phyloP scores from a whole-genome alignment of 768 basidiomycete genomes.

The Cystobasidiopsis lactophilus region DNA sequence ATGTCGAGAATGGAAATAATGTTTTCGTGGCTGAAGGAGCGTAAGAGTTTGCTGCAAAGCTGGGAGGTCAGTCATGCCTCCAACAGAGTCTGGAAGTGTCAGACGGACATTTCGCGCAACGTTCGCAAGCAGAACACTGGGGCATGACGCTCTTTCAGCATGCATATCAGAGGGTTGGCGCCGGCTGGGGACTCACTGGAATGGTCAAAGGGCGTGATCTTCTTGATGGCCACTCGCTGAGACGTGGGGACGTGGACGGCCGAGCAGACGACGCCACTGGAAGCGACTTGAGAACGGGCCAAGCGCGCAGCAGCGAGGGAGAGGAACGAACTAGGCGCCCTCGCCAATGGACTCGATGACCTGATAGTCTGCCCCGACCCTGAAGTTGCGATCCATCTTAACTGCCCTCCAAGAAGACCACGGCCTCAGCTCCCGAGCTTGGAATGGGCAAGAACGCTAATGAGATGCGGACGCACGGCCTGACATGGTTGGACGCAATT shows the following conservation, averaged over 20 bases:
- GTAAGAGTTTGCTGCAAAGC: conserved; percentile 34
- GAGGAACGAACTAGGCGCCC: conserved; percentile 49
- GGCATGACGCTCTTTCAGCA: not conserved
- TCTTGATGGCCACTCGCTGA: conserved; percentile 90
- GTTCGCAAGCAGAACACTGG: conserved; percentile 60
- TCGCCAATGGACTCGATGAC: conserved; percentile 23
- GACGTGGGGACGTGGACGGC: conserved; percentile 67
- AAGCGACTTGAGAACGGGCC: not conserved
- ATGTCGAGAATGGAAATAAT: conserved; percentile 81
- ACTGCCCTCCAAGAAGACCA: not conserved
- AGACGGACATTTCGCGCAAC: conserved; percentile 45
- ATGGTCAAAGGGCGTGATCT: conserved; percentile 85
- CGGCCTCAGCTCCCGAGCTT: too few relatives aligned
- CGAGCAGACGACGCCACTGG: conserved; percentile 28
- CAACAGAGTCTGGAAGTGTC: too few relatives aligned
- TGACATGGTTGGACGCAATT: not conserved
- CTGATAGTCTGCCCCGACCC: conserved; percentile 20
- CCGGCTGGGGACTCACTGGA: conserved; percentile 28
- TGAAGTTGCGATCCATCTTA: conserved; percentile 20
- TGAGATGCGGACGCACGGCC: not conserved
- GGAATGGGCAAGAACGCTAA: not conserved
- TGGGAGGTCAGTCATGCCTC: too few relatives aligned
- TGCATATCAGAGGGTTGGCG: not conserved
- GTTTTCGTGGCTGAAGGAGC: conserved; percentile 31
- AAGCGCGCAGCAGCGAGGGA: conserved; percentile 7